Evolutionary conservation across 225 moss, liverwort and hornwort species (phyloP).

Genomic region (Thuidium tamariscinum): DNA sequence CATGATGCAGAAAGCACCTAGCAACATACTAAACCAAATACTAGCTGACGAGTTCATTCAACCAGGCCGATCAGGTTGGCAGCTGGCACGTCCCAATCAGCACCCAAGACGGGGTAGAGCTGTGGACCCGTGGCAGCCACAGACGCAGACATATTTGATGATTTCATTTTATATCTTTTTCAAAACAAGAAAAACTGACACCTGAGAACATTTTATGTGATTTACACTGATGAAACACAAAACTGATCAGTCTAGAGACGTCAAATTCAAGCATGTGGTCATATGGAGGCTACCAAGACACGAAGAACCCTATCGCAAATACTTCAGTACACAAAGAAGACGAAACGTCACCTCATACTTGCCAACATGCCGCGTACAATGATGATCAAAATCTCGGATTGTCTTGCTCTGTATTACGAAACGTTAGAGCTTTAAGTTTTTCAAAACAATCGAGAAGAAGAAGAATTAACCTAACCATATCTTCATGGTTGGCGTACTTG

Average conservation of each 20-base stretch:
- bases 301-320: background rate
- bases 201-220: background rate
- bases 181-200: background rate
- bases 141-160: background rate
- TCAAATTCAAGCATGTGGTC: background rate
- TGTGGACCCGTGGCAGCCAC: background rate
- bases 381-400: conserved; percentile 68
- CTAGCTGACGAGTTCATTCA: background rate
- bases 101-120: background rate
- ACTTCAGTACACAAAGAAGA: background rate
- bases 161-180: background rate
- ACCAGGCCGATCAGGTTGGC: background rate
- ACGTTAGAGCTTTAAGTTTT: background rate
- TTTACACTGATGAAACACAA: background rate
- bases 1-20: background rate
- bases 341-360: conserved; percentile 51
- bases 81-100: background rate
- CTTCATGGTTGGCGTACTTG: background rate
- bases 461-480: background rate
- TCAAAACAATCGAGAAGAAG: background rate
- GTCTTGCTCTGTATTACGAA: conserved; percentile 43
- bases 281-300: background rate
- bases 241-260: background rate
- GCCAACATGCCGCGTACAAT: conserved; percentile 66
- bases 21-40: background rate